Evolutionary conservation across 2,329 filamentous ascomycete genomes (phyloP).

Genomic region (Aplosporella prunicola): DNA sequence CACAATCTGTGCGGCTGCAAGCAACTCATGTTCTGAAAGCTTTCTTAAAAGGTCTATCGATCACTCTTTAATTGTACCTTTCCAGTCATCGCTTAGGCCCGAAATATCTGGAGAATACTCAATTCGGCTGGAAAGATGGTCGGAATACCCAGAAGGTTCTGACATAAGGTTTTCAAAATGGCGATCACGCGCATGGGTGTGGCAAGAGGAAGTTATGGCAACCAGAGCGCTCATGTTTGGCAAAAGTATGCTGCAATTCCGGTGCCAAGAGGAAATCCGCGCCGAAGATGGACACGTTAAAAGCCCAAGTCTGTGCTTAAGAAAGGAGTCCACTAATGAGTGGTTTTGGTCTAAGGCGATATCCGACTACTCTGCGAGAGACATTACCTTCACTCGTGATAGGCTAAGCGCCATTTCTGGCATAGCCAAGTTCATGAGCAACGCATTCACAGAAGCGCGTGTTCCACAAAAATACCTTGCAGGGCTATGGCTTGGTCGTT

Average conservation of each 20-base stretch:
- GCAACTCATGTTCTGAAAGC: neutral
- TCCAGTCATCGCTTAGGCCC: neutral
- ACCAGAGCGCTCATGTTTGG: neutral
- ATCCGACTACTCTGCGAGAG: neutral
- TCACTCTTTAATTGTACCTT: neutral
- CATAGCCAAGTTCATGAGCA: conserved; percentile 1
- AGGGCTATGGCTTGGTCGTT: neutral
- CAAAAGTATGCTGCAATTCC: neutral
- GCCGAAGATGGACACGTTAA: neutral
- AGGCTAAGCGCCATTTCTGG: neutral
- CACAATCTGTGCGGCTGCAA: neutral
- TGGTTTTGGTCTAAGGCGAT: neutral
- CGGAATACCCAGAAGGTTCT: no score
- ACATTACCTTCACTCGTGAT: neutral
- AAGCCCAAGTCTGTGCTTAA: neutral
- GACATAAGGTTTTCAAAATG: neutral
- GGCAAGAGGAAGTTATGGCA: neutral
- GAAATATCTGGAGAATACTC: neutral
- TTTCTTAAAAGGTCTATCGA: neutral
- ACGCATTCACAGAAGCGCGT: neutral
- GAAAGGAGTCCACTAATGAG: no score
- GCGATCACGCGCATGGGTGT: neutral
- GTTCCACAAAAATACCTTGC: neutral
- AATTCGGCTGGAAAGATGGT: neutral
- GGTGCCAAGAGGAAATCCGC: neutral